These are phyloP conservation scores for Aphanomyces euteiches DNA, from an alignment of 352 stramenopile species.

Conservation along the genomic window DNA sequence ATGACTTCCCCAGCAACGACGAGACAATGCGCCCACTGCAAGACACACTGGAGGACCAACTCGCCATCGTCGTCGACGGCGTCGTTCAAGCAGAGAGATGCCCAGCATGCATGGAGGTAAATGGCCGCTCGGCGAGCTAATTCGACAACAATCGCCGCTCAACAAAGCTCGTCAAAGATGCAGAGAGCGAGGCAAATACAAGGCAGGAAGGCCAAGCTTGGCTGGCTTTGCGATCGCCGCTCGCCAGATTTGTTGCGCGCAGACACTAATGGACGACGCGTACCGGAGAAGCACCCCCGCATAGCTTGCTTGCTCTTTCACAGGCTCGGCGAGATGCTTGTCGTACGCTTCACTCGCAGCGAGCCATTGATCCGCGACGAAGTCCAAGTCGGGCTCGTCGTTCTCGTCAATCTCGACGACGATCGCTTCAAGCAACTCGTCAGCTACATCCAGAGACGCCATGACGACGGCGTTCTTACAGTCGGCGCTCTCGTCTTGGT, in stretches of 20 bases:
- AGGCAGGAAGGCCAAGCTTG: too few species aligned
- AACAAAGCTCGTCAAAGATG: slow-evolving; percentile 11
- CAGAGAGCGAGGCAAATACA: not conserved
- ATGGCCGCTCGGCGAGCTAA: slow-evolving; percentile 25
- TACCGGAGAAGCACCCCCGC: slow-evolving; percentile 41
- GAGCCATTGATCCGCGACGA: not conserved
- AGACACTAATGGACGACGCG: slow-evolving; percentile 55
- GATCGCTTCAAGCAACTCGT: slow-evolving; percentile 40
- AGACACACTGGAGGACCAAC: not conserved
- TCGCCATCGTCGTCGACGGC: not conserved
- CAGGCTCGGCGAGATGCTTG: slow-evolving; percentile 59
- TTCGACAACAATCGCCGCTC: slow-evolving; percentile 51
- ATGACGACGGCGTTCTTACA: slow-evolving; percentile 37
- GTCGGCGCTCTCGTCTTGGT: not conserved
- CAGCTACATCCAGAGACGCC: slow-evolving; percentile 35
- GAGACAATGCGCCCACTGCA: slow-evolving; percentile 6
- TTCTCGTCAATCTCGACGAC: slow-evolving; percentile 1
- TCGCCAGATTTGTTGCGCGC: slow-evolving; percentile 55
- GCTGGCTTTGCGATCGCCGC: slow-evolving; percentile 13
- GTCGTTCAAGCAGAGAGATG: slow-evolving; percentile 5
- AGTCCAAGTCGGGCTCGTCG: not conserved
- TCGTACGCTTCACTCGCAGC: slow-evolving; percentile 41
- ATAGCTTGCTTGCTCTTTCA: slow-evolving; percentile 34
- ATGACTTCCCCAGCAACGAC: not conserved
- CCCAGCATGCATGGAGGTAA: slow-evolving; percentile 20